phyloP scores from a whole-genome alignment of 2,329 filamentous ascomycete genomes.

The Cladosporium phlei region DNA sequence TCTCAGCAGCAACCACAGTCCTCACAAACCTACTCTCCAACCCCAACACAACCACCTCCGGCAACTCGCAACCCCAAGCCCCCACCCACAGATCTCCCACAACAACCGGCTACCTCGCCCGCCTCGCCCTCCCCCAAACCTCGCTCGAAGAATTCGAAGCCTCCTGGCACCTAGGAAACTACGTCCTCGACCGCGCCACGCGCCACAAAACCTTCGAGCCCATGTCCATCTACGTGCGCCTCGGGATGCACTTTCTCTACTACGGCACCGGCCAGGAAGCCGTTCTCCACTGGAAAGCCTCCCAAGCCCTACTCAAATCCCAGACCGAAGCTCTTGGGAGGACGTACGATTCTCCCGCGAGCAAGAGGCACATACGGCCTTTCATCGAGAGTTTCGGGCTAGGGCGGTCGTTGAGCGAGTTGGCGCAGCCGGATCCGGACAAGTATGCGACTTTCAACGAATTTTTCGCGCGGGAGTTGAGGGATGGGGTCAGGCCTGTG shows the following conservation, averaged over 20 bases:
- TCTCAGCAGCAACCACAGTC: too few species aligned
- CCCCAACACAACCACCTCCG: not conserved
- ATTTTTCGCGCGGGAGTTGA: conserved; percentile 40
- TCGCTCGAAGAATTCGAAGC: conserved; percentile 32
- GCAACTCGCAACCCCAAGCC: not conserved
- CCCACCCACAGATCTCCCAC: not conserved
- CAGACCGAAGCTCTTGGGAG: conserved; percentile 40
- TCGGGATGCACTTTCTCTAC: conserved; percentile 43
- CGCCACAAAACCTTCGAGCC: conserved; percentile 38
- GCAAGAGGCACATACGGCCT: conserved; percentile 35
- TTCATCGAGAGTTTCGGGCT: conserved; percentile 40
- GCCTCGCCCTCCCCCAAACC: conserved; percentile 24
- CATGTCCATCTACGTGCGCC: conserved; percentile 40
- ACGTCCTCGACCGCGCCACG: conserved; percentile 39
- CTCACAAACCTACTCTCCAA: not conserved
- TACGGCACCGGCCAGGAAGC: conserved; percentile 38
- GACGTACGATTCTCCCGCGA: conserved; percentile 37
- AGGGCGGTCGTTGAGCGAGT: conserved; percentile 29
- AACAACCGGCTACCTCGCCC: conserved; percentile 21
- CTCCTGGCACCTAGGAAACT: conserved; percentile 40
- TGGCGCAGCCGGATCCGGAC: conserved; percentile 35
- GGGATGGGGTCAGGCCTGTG: conserved; percentile 34
- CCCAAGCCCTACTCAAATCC: conserved; percentile 31
- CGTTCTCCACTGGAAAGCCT: conserved; percentile 34
- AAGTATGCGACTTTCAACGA: conserved; percentile 41